Percentiles rank a stretch among this genome's conserved stretches.
Evolutionary conservation across 306 rosid species (phyloP).

Genomic region (Ormosia emarginata): DNA sequence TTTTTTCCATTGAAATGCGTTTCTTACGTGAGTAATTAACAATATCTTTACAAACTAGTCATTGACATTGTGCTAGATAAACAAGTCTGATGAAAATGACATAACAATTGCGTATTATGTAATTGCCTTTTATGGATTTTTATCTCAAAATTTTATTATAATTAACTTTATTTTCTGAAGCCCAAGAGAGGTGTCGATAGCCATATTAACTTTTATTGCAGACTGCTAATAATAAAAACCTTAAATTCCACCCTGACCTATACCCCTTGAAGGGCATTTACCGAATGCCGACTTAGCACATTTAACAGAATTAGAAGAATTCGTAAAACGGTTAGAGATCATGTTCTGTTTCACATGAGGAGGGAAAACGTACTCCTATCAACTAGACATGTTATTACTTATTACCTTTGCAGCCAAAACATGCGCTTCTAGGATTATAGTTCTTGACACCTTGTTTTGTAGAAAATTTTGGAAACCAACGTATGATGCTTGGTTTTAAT

Average conservation of each 20-base stretch:
- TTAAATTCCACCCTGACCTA: not conserved
- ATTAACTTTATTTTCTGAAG: not conserved
- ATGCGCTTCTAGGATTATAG: conserved; percentile 23
- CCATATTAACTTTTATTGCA: not conserved
- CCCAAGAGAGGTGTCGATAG: not conserved
- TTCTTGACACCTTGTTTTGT: conserved; percentile 28
- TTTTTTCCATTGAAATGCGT: not conserved
- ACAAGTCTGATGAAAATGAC: conserved; percentile 2
- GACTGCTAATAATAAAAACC: not conserved
- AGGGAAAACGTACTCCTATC: conserved; percentile 30
- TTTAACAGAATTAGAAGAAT: conserved; percentile 28
- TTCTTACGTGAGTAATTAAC: not conserved
- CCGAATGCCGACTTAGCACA: conserved; percentile 8
- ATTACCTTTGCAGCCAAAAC: conserved; percentile 46
- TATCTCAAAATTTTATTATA: not conserved
- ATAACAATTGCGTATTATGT: not conserved
- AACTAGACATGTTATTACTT: conserved; percentile 51
- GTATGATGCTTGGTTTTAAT: conserved; percentile 4
- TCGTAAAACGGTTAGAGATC: conserved; percentile 33
- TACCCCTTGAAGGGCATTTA: conserved; percentile 3
- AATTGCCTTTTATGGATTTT: not conserved
- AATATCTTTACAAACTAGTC: not conserved
- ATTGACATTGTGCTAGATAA: not conserved
- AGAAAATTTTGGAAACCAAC: conserved; percentile 23
- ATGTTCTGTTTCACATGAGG: conserved; percentile 36